Evolutionary conservation across 2,329 filamentous ascomycete species (phyloP), one percentile per base, ranked within the genome.

Genomic region (Neonectria faginata): DNA sequence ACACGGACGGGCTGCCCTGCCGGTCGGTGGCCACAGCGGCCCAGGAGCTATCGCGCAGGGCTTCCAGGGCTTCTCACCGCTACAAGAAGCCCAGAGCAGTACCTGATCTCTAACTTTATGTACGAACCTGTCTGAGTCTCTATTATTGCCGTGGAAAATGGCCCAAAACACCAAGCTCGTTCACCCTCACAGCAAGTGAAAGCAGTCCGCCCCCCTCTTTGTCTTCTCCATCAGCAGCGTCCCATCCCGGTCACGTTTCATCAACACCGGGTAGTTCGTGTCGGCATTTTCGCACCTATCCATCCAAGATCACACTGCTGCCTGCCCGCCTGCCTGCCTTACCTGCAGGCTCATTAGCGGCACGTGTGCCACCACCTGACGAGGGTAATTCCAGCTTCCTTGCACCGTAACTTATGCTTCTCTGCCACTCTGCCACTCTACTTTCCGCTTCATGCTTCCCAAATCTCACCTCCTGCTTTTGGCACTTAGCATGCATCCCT

Each of bases 291-390:
- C 61, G 44, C 22, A 22, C 22, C 22, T 56, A 53, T n/a, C 47
- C 47, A 53, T n/a, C 47, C 47, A 47, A 36, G 42, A 48, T 59
- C 50, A 42, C 55, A 27, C 56, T 64, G 60, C 18, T 63, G 60
- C 60, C 60, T 63, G 39, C 60, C 60, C 59, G 39, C 45, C 39
- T 14, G 53, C 47, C 29, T 29, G 9, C 29, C 29, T 29, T 29
- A 29, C 29, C 29, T 29, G 29, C 29, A 42, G 42, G 18, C 36
- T 44, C 31, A 18, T 51, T 68, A 64, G 66, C 57, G 72, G 70
- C 70, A 65, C 58, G 58, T 62, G 62, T 57, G 48, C 52, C 62
- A 52, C 53, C 62, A 57, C 44, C 54, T 61, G 39, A 58, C 53
- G 57, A 56, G 20, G 20, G 44, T 16, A 47, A 41, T 54, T 44